phyloP scores from a whole-genome alignment of 148 eudicot genomes.

The Linanthus parryae region DNA sequence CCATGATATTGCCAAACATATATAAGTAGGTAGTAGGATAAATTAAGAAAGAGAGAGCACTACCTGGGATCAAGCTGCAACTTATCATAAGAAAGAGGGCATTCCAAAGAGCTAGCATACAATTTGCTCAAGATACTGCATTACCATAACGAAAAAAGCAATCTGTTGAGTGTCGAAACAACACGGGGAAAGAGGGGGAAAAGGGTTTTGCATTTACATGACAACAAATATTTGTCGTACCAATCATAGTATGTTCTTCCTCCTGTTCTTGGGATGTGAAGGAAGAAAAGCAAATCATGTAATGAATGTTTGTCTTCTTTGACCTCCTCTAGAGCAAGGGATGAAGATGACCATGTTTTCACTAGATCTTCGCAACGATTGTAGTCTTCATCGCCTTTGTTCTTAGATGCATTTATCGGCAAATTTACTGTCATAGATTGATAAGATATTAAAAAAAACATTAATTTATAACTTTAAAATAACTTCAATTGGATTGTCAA shows the following conservation, averaged over 20 bases:
- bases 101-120: constrained; percentile 54
- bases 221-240: constrained; percentile 38
- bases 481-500: too few species aligned
- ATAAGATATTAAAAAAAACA: too few species aligned
- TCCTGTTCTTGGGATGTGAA: constrained; percentile 85
- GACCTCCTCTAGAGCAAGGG: constrained; percentile 38
- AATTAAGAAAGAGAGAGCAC: constrained; percentile 1
- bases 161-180: neutral
- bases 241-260: constrained; percentile 80
- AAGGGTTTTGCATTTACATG: too few species aligned
- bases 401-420: constrained; percentile 16
- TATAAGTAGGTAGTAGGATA: too few species aligned
- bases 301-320: constrained; percentile 58
- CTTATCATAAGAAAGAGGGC: constrained; percentile 89
- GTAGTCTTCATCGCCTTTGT: constrained; percentile 32
- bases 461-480: too few species aligned
- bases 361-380: constrained; percentile 51
- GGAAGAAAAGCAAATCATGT: constrained; percentile 69
- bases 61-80: constrained; percentile 81
- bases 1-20: neutral
- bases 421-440: neutral
- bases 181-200: neutral
- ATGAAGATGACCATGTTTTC: constrained; percentile 61
- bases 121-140: constrained; percentile 77
- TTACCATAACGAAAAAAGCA: neutral